Evolutionary conservation across 2,329 filamentous ascomycete genomes (phyloP), one percentile per base, ranked within the genome.

Genomic region (Lachnellula subtilissima): DNA sequence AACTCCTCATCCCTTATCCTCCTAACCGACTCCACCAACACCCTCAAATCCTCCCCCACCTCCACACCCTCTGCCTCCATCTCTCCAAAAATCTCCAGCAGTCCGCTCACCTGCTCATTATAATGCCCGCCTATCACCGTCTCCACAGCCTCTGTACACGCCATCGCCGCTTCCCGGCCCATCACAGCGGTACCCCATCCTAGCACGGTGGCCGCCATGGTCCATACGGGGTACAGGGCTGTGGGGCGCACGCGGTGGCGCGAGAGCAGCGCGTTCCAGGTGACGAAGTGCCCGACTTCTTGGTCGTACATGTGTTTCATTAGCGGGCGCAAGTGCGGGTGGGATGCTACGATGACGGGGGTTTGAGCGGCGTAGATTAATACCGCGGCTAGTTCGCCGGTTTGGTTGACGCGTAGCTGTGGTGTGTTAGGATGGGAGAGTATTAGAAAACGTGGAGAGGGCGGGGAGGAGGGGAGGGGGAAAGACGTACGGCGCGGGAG

Each of bases 241-340:
- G 94, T 97, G 0, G 94, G 94, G 0, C 94, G 89, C 51, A 99
- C 85, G 55, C 91, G 90, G 73, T 97, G 94, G 67, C 86, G 88
- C 17, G 88, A 85, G 4, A 97, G 78, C 25, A 97, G 80, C 3
- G 77, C 67, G 73, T 96, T 96, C 80, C 97, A 99, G 37, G 86
- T 94, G 4, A 76, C 73, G 65, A 97, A 85, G 73, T 99, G 94
- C 8, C 85, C 87, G 12, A 84, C 91, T 77, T 99, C 94, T 72
- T 99, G 94, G 67, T 94, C 90, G 77, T 96, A 92, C 94, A 99
- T 99, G 79, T 97, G 94, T 66, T 86, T 84, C 91, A 99, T 96
- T 35, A 97, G 76, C 0, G 91, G 88, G 6, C 90, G 87, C 17
- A 99, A 85, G 70, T 96, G 89, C 1, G 94, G 93, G 71, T 97